A percentile compares a stretch with the other conserved stretches of the same genome.
Conservation (phyloP, 1,139 yeast species). For the Taiozyma onychis region DNA sequence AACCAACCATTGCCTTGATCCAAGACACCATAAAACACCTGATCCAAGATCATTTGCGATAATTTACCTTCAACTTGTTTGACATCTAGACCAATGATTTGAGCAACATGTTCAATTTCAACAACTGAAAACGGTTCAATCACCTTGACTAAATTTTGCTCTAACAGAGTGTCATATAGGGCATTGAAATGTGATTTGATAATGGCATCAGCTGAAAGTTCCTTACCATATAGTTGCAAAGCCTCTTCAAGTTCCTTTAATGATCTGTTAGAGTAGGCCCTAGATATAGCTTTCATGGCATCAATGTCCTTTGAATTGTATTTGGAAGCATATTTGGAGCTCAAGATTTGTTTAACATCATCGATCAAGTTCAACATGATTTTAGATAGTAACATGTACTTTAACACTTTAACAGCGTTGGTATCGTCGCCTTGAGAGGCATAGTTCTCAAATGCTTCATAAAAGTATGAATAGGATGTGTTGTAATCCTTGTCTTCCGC, state of each 20-base stretch:
- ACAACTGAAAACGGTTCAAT: slow-evolving; percentile 96
- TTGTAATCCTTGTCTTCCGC: slow-evolving; percentile 97
- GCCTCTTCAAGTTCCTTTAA: slow-evolving; percentile 86
- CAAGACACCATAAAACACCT: slow-evolving; percentile 88
- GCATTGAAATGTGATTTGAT: slow-evolving; percentile 91
- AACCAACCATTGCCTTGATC: slow-evolving; percentile 99
- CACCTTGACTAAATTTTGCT: slow-evolving; percentile 88
- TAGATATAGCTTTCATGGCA: slow-evolving; percentile 91
- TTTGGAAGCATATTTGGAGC: slow-evolving; percentile 74
- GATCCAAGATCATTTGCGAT: slow-evolving; percentile 94
- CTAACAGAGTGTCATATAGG: slow-evolving; percentile 85
- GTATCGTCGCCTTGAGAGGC: slow-evolving; percentile 53
- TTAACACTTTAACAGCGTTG: slow-evolving; percentile 71
- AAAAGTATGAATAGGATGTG: slow-evolving; percentile 93
- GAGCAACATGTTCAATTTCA: slow-evolving; percentile 83
- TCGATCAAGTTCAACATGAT: slow-evolving; percentile 87
- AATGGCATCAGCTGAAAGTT: slow-evolving; percentile 80
- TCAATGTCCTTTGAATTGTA: slow-evolving; percentile 73
- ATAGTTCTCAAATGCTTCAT: slow-evolving; percentile 90
- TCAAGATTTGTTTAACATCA: slow-evolving; percentile 74
- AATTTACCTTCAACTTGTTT: slow-evolving; percentile 92
- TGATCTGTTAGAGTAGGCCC: slow-evolving; percentile 85
- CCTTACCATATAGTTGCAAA: slow-evolving; percentile 62
- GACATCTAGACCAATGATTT: slow-evolving; percentile 80
- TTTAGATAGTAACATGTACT: slow-evolving; percentile 88